Percentiles rank a stretch among this genome's conserved stretches.
Evolutionary conservation across 805 yeast species (phyloP).

Genomic region (Henningerozyma blattae): DNA sequence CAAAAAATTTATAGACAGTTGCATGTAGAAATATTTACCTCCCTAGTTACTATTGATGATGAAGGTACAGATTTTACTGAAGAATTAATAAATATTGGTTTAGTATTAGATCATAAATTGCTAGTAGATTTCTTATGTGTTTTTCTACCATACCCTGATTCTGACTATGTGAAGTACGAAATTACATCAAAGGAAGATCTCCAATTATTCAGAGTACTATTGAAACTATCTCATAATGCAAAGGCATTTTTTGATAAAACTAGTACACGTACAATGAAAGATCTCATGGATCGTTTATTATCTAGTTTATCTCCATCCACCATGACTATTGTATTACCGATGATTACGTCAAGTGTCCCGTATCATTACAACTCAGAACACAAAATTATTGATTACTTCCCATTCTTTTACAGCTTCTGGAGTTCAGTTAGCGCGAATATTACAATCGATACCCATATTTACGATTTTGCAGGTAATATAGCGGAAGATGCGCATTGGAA

Average conservation of each 20-base stretch:
- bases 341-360: slow-evolving; percentile 46
- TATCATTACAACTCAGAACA: slow-evolving; percentile 19
- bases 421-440: slow-evolving; percentile 34
- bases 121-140: slow-evolving; percentile 23
- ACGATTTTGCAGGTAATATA: slow-evolving; percentile 52
- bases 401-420: slow-evolving; percentile 69
- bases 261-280: slow-evolving; percentile 29
- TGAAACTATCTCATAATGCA: slow-evolving; percentile 42
- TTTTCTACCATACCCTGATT: slow-evolving; percentile 35
- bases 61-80: slow-evolving; percentile 24
- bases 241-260: slow-evolving; percentile 40
- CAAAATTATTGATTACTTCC: slow-evolving; percentile 44
- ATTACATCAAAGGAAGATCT: slow-evolving; percentile 28
- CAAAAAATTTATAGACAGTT: slow-evolving; percentile 49
- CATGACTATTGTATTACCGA: slow-evolving; percentile 37
- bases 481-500: slow-evolving; percentile 35
- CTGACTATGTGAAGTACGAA: slow-evolving; percentile 32
- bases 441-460: slow-evolving; percentile 49
- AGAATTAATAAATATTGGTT: slow-evolving; percentile 17
- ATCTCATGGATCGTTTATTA: slow-evolving; percentile 38
- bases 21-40: slow-evolving; percentile 49
- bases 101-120: slow-evolving; percentile 27
- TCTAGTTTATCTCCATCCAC: slow-evolving; percentile 43
- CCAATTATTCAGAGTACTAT: slow-evolving; percentile 35
- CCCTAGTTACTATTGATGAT: slow-evolving; percentile 34